Conservation (phyloP, 2,329 filamentous ascomycete genomes). For the Mycosphaerella arachidis region DNA sequence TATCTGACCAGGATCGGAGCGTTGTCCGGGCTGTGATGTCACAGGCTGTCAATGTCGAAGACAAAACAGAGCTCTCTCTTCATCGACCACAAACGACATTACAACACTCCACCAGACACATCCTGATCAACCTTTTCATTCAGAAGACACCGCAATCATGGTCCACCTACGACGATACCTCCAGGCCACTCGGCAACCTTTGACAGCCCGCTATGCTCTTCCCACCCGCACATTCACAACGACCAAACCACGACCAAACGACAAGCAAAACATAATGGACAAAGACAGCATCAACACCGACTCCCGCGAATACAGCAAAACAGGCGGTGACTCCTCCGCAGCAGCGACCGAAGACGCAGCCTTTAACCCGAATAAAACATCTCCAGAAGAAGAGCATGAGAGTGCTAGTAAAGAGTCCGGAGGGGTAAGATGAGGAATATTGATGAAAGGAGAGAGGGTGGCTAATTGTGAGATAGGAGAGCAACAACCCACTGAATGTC, state of each 20-base stretch:
- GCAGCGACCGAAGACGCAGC: constrained; percentile 56
- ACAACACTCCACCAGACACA: neutral
- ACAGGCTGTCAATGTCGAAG: neutral
- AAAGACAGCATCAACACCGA: constrained; percentile 60
- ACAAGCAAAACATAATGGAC: constrained; percentile 43
- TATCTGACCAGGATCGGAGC: neutral
- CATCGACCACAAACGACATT: neutral
- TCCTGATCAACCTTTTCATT: neutral
- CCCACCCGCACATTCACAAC: constrained; percentile 18
- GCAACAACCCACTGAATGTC: constrained; percentile 52
- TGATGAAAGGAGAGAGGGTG: neutral
- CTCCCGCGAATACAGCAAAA: constrained; percentile 63
- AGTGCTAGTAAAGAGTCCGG: constrained; percentile 35
- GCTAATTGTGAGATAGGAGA: constrained; percentile 22
- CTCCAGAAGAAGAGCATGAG: constrained; percentile 57
- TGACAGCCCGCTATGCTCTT: constrained; percentile 6
- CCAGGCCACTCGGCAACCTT: constrained; percentile 1
- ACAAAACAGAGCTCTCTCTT: neutral
- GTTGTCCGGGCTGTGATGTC: neutral
- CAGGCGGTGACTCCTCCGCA: constrained; percentile 58
- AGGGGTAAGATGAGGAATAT: constrained; percentile 1
- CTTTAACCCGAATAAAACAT: constrained; percentile 64
- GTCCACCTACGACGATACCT: constrained; percentile 6
- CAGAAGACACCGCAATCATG: neutral
- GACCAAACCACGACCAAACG: constrained; percentile 23